These are phyloP conservation scores for Clavariopsis aquatica DNA, from an alignment of 495 filamentous ascomycete species.

Conservation along the genomic window DNA sequence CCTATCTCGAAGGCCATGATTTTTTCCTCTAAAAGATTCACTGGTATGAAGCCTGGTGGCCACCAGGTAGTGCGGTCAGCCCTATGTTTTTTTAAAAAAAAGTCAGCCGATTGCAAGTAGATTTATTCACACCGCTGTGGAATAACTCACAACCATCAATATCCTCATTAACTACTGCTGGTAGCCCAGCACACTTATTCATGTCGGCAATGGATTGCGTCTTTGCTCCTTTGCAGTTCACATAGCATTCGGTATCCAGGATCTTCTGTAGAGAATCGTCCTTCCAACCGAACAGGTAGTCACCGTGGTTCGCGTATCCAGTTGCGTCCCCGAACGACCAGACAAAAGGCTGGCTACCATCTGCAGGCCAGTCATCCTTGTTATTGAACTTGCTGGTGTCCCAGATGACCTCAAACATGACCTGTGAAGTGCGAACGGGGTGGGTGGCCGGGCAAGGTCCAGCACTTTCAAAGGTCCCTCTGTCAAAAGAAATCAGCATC, in stretches of 20 bases:
- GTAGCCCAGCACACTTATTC: conserved; percentile 52
- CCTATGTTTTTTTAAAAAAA: conserved; percentile 1
- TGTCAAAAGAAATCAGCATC: conserved; percentile 42
- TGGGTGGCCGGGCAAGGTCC: conserved; percentile 33
- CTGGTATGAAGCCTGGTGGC: background rate
- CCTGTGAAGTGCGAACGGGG: conserved; percentile 32
- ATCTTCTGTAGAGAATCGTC: conserved; percentile 27
- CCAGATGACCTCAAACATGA: conserved; percentile 35
- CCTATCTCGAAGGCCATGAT: no score
- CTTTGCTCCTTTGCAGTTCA: conserved; percentile 46
- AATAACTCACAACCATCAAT: conserved; percentile 52
- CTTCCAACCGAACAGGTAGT: conserved; percentile 42
- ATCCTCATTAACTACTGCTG: conserved; percentile 48
- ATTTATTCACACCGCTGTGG: no score
- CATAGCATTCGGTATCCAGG: conserved; percentile 50
- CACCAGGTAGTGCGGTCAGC: conserved; percentile 11
- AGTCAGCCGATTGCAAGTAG: no score
- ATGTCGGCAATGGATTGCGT: conserved; percentile 50
- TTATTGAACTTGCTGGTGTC: conserved; percentile 32
- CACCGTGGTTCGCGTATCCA: conserved; percentile 48
- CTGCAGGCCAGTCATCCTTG: conserved; percentile 26
- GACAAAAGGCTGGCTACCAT: conserved; percentile 31
- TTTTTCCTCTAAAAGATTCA: no score
- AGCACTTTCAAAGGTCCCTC: conserved; percentile 28
- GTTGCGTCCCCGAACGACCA: conserved; percentile 35